Conservation (phyloP, 208 protist species). For the Crithidia mellificae region DNA sequence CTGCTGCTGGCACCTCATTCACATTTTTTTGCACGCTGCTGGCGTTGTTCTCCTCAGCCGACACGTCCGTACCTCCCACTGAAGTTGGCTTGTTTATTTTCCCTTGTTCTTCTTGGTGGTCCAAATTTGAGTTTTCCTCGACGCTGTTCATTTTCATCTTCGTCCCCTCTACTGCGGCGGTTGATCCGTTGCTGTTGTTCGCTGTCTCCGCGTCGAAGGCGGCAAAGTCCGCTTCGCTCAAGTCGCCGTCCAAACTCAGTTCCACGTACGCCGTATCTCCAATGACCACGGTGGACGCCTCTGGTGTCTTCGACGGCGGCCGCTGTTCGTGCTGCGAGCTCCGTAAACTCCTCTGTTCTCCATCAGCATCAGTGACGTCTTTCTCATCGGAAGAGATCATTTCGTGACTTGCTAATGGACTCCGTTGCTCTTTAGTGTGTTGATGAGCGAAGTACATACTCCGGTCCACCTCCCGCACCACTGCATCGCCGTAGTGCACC, state of each 20-base stretch:
- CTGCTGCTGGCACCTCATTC: not conserved
- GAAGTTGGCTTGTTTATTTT: too few relatives aligned
- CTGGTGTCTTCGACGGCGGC: not conserved
- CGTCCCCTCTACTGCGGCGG: not conserved
- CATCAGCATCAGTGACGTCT: not conserved
- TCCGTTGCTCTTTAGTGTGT: not conserved
- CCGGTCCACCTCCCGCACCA: constrained; percentile 75
- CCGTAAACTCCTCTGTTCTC: not conserved
- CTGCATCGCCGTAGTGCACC: constrained; percentile 79
- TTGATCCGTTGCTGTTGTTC: not conserved
- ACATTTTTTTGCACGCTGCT: not conserved
- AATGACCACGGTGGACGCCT: constrained; percentile 18
- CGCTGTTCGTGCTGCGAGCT: too few relatives aligned
- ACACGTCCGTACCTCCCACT: too few relatives aligned
- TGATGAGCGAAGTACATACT: constrained; percentile 46
- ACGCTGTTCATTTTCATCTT: not conserved
- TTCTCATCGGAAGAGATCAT: too few relatives aligned
- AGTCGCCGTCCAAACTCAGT: constrained; percentile 22
- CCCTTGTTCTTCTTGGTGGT: too few relatives aligned
- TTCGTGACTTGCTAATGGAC: not conserved
- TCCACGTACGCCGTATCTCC: constrained; percentile 15
- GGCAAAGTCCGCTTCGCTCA: constrained; percentile 15
- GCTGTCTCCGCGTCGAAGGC: constrained; percentile 30
- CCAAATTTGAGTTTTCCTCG: not conserved
- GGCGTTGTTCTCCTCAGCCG: too few relatives aligned